Evolutionary conservation across 148 eudicot genomes (phyloP), one percentile per base, ranked within the genome.

Genomic region (Persicaria maculosa): DNA sequence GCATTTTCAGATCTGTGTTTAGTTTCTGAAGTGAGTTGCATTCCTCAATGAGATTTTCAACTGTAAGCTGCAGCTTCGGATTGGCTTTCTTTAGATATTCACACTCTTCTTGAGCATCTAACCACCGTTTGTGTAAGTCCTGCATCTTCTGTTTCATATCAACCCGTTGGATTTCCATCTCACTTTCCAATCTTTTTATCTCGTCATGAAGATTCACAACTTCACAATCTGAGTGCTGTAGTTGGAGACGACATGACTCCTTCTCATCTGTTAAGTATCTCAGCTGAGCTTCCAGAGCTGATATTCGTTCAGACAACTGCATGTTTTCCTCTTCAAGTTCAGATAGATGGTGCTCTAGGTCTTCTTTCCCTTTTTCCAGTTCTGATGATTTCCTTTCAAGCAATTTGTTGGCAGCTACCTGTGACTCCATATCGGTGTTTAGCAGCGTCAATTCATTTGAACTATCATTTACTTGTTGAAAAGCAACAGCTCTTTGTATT

Each of bases 31-130:
- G 90, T 31, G 80, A 68, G 74, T 74, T 74, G 58, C 81, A 80
- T 77, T 87, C 91, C 69, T 85, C 89, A 47, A 71, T 74, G 54
- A 93, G 91, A 81, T 73, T 86, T 74, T 80, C 85, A 57, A 80
- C 77, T 44, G 94, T 88, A 47, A 77, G 74, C 77, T 88, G 85
- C 76, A 88, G 70, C 68, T 84, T 91, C 70, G 81, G 84, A 77
- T 86, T 86, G 72, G 84, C 88, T 74, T 77, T 73, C 84, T 84
- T 86, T 72, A 88, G 79, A 81, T 78, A 82, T 74, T 83, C 89
- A 71, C 85, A 86, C 76, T 93, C 88, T 59, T 85, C 84, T 84
- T 88, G 90, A 76, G 91, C 84, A 75, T 85, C 85, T 55, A 80
- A 71, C 81, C 77, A 79, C 70, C 85, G 84, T 40, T 81, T 78